Evolutionary conservation across 768 basidiomycete species (phyloP), one percentile per base, ranked within the genome.

Genomic region (Mycena maculata): DNA sequence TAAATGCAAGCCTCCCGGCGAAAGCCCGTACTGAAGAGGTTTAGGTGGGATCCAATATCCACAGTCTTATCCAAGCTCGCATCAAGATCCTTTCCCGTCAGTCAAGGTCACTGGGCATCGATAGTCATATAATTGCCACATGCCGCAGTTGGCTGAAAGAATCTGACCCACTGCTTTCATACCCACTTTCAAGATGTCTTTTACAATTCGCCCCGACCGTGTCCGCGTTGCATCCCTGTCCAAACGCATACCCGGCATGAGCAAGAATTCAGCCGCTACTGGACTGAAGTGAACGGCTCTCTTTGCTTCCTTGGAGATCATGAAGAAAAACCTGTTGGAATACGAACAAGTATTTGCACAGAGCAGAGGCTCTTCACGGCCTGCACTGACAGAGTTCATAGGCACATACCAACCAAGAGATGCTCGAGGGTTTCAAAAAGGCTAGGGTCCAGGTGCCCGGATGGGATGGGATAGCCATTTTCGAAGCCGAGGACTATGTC

Each of bases 401-500:
- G 75, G 70, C 69, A n/a, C 71, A 76, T 41, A 63, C 69, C 27
- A 73, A 75, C 61, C 56, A 67, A 7, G 47, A 63, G 11, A 53
- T 52, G 22, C 22, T 41, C 20, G 16, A 41, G 1, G 31, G 66
- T 6, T 28, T 56, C 30, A 13, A 65, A n/a, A 49, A 18, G 10
- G 58, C 73, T 27, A 75, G 77, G 13, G 55, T 76, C 13, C 27
- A 60, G 1, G 50, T 61, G 25, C 33, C 73, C n/a, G 70, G 72
- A 0, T 79, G 69, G 66, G 76, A 77, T 60, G 81, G 79, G 8
- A 50, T 78, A 44, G 72, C 70, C 38, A 60, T 76, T 11, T 73
- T 81, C 25, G 78, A 81, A 28, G 80, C 77, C 11, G 73, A 79
- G 53, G 77, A 73, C 20, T 76, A 75, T 61, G 77, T 75, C 16